Conservation (phyloP, 768 basidiomycete species). For the Rhizopogon roseolus region DNA sequence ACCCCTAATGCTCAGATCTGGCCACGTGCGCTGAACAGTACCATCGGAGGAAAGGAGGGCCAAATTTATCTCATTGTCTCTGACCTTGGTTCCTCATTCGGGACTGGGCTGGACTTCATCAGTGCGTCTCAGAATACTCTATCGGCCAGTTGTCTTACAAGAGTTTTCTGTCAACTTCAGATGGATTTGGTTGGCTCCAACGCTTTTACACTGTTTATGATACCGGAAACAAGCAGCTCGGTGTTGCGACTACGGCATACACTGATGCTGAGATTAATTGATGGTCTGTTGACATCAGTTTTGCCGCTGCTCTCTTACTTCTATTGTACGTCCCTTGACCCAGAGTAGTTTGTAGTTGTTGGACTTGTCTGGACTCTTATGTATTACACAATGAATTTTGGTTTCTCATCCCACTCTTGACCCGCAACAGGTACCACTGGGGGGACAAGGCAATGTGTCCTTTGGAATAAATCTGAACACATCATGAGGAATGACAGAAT, state of each 20-base stretch:
- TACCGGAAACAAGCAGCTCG: conserved; percentile 22
- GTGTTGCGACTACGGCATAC: conserved; percentile 27
- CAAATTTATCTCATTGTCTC: conserved; percentile 56
- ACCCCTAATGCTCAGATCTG: conserved; percentile 68
- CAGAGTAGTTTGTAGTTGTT: too few species aligned
- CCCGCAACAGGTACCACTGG: too few species aligned
- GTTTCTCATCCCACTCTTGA: too few species aligned
- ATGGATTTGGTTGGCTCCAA: conserved; percentile 55
- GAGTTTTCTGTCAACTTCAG: conserved; percentile 19
- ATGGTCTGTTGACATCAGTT: neutral
- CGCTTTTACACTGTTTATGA: conserved; percentile 57
- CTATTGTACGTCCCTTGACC: too few species aligned
- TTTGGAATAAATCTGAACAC: too few species aligned
- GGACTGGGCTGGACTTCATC: conserved; percentile 64
- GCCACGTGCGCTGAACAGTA: conserved; percentile 55
- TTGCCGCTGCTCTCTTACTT: too few species aligned
- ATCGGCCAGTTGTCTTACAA: neutral
- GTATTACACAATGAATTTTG: too few species aligned
- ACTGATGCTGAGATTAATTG: conserved; percentile 42
- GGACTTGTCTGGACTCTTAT: too few species aligned
- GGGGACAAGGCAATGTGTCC: too few species aligned
- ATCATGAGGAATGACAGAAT: too few species aligned
- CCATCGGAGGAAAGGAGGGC: conserved; percentile 46
- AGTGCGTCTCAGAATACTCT: conserved; percentile 29
- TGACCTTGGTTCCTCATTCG: conserved; percentile 46